A percentile compares a stretch with the other conserved stretches of the same genome.
phyloP scores from a whole-genome alignment of 2,329 filamentous ascomycete genomes.

The Bipolaris victoriae region DNA sequence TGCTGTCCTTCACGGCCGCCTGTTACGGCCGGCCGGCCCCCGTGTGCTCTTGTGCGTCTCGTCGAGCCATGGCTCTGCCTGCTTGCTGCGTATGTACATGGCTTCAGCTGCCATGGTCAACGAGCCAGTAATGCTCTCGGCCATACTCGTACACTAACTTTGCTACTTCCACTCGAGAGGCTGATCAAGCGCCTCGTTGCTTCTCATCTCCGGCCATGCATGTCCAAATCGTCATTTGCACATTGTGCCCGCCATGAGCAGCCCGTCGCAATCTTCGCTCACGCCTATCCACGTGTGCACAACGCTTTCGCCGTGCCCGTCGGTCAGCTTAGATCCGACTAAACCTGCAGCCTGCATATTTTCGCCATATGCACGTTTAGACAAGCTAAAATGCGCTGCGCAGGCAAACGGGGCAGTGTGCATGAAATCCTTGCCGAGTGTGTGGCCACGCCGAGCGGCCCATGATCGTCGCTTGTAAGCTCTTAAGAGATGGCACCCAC shows the following conservation, averaged over 20 bases:
- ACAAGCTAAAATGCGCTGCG: conserved; percentile 47
- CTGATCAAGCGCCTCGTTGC: conserved; percentile 37
- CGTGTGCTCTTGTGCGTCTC: conserved; percentile 12
- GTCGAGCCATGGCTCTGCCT: conserved; percentile 10
- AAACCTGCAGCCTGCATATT: conserved; percentile 44
- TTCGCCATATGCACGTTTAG: conserved; percentile 47
- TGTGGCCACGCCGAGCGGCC: conserved; percentile 46
- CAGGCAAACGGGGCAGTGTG: conserved; percentile 49
- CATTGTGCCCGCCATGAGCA: conserved; percentile 35
- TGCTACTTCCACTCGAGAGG: conserved; percentile 37
- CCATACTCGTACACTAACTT: conserved; percentile 28
- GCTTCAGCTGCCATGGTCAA: conserved; percentile 40
- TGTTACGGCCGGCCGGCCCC: conserved; percentile 18
- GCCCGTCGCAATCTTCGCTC: conserved; percentile 43
- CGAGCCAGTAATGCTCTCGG: conserved; percentile 10
- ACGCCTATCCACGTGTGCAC: conserved; percentile 45
- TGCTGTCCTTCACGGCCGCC: background rate
- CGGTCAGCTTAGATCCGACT: conserved; percentile 49
- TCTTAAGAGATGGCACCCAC: conserved; percentile 49
- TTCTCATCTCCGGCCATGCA: conserved; percentile 45
- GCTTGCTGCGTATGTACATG: conserved; percentile 18
- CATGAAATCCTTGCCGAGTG: conserved; percentile 44
- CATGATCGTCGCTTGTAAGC: conserved; percentile 44
- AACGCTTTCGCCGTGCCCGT: conserved; percentile 38
- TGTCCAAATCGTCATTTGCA: conserved; percentile 24